A percentile compares a stretch with the other conserved stretches of the same genome.
These are phyloP conservation scores for Graphium sp. DNA, from an alignment of 2,329 filamentous ascomycete genomes.

Conservation along the genomic window DNA sequence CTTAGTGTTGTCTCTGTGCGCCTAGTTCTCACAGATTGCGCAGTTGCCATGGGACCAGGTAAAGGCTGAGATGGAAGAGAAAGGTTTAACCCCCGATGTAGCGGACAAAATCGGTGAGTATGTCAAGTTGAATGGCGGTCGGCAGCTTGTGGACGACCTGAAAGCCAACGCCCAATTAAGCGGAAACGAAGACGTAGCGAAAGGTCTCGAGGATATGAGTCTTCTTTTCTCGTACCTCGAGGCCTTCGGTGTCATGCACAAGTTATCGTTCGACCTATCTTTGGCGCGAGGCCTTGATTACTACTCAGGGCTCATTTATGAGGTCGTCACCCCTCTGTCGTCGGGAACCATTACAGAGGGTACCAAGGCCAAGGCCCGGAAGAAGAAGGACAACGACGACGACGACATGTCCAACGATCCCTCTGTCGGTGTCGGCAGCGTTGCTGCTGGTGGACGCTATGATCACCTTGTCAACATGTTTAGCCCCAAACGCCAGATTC, in stretches of 20 bases:
- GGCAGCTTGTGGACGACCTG: constrained; percentile 57
- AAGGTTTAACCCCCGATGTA: constrained; percentile 58
- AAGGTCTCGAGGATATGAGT: constrained; percentile 66
- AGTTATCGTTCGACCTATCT: constrained; percentile 77
- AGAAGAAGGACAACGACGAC: constrained; percentile 32
- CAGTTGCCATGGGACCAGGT: constrained; percentile 60
- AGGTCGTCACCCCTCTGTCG: constrained; percentile 53
- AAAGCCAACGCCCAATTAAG: constrained; percentile 49
- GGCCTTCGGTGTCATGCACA: constrained; percentile 53
- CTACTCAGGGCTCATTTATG: constrained; percentile 82
- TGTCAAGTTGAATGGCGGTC: constrained; percentile 60
- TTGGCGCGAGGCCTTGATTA: constrained; percentile 73
- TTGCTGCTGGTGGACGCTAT: constrained; percentile 81
- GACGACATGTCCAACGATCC: constrained; percentile 62
- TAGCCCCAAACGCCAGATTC: constrained; percentile 67
- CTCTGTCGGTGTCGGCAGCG: constrained; percentile 69
- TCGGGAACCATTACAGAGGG: constrained; percentile 16
- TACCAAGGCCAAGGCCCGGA: constrained; percentile 25
- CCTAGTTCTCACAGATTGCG: no score
- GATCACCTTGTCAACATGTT: constrained; percentile 94
- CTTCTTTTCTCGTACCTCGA: constrained; percentile 71
- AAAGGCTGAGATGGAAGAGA: constrained; percentile 85
- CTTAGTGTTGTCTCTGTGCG: no score
- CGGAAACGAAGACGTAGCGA: constrained; percentile 58
- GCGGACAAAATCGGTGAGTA: constrained; percentile 81